Evolutionary conservation across 129 eudicot genomes (phyloP), one percentile per base, ranked within the genome.

Genomic region (Pseudognaphalium luteoalbum): DNA sequence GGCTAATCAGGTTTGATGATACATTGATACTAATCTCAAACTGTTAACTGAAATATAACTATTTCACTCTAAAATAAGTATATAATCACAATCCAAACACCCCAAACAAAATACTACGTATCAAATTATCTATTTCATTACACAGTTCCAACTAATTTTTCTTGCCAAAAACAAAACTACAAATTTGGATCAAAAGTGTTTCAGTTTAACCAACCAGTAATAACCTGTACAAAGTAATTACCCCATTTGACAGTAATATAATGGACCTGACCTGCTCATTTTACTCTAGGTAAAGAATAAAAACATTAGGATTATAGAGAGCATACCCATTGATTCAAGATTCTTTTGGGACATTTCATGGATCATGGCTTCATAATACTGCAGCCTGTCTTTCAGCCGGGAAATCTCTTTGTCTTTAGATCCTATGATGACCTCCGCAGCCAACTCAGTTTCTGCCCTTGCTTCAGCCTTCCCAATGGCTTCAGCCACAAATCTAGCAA

Each of bases 331-430:
- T 30, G 87, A 74, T 76, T 87, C 91, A 72, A 81, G 83, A 74
- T 90, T 90, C 74, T 88, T 87, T 83, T 87, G 96, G 37, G 90
- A 85, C 92, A 90, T 81, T 80, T 87, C 92, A 72, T 72, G 90
- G 77, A 85, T 87, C 74, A 90, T 88, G 39, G 87, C 86, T 68
- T 90, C 96, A 34, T 81, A 87, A 78, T 90, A 90, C 64, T 83
- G 90, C 81, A 90, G 66, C 67, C 88, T 85, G 74, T 90, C 92
- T 68, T 82, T 76, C 57, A 90, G 72, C 68, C 96, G 66, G 7
- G 80, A 76, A 15, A 90, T 87, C 78, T 90, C 96, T 83, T 83
- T 83, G 63, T 90, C 92, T 83, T 87, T 90, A 42, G 83, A 73
- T 50, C 82, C 84, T 32, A 87, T 72, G 39, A 82, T 76, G 47